Percentiles rank a stretch among this genome's conserved stretches.
Evolutionary conservation across 139 green algal species (phyloP).

Genomic region (Bryopsis sp.): DNA sequence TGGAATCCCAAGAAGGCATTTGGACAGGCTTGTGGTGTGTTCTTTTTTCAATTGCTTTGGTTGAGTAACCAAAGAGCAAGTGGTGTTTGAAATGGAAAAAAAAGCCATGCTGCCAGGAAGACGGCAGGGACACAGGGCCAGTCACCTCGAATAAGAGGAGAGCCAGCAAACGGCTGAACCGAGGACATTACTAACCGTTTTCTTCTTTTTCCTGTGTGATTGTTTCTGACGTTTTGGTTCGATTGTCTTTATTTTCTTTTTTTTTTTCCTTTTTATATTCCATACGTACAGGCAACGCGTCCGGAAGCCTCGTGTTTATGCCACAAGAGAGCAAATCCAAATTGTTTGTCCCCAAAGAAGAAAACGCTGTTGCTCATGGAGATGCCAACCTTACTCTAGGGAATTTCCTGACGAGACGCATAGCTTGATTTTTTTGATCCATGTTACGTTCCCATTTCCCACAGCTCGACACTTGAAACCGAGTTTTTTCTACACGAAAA

Average conservation of each 20-base stretch:
- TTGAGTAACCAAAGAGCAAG: not conserved
- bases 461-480: too few species aligned
- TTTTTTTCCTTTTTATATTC: not conserved
- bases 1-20: too few species aligned
- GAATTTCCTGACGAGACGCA: too few species aligned
- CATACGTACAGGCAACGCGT: not conserved
- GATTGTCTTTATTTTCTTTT: too few species aligned
- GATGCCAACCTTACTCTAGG: conserved; percentile 79
- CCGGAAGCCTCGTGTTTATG: conserved; percentile 34
- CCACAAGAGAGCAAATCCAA: conserved; percentile 38
- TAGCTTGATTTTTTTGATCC: too few species aligned
- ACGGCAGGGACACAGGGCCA: not conserved
- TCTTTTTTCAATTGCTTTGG: not conserved
- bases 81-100: not conserved
- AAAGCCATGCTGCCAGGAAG: not conserved
- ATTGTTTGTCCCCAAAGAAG: conserved; percentile 41
- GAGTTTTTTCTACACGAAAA: too few species aligned
- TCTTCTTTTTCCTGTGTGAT: too few species aligned
- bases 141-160: not conserved
- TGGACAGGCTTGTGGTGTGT: too few species aligned
- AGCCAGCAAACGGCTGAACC: not conserved
- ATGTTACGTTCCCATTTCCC: too few species aligned
- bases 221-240: not conserved
- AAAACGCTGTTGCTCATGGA: conserved; percentile 52
- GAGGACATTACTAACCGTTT: not conserved